phyloP scores from a whole-genome alignment of 139 green algal genomes.

The Tetratostichococcus sp. region DNA sequence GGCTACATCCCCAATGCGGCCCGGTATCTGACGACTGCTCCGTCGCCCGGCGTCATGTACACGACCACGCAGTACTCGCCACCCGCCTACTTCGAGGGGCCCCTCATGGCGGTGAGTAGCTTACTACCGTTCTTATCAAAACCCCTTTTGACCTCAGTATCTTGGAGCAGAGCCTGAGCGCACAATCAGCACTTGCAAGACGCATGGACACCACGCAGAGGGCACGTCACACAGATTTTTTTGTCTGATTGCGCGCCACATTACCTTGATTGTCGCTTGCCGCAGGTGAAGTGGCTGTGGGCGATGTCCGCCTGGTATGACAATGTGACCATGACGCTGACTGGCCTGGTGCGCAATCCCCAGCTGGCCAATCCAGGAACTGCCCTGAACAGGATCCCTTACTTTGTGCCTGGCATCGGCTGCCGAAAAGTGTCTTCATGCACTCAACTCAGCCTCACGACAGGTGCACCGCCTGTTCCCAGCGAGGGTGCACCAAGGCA shows the following conservation, averaged over 20 bases:
- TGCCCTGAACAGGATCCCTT: no score
- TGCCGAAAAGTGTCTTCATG: background rate
- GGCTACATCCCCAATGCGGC: background rate
- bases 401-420: background rate
- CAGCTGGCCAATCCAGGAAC: no score
- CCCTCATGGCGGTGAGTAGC: background rate
- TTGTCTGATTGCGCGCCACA: no score
- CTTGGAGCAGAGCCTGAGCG: no score
- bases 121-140: no score
- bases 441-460: background rate
- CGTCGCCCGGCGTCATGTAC: background rate
- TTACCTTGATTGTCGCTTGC: no score
- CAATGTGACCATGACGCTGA: background rate
- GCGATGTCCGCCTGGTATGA: background rate
- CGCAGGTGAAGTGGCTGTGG: background rate
- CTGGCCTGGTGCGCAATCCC: background rate
- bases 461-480: no score
- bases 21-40: background rate
- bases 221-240: no score
- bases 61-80: background rate
- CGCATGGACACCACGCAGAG: no score
- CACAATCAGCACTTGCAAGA: no score
- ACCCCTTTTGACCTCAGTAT: no score
- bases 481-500: no score
- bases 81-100: background rate